phyloP scores from a whole-genome alignment of 176 grass and related monocot genomes.

The Luzula sylvatica region DNA sequence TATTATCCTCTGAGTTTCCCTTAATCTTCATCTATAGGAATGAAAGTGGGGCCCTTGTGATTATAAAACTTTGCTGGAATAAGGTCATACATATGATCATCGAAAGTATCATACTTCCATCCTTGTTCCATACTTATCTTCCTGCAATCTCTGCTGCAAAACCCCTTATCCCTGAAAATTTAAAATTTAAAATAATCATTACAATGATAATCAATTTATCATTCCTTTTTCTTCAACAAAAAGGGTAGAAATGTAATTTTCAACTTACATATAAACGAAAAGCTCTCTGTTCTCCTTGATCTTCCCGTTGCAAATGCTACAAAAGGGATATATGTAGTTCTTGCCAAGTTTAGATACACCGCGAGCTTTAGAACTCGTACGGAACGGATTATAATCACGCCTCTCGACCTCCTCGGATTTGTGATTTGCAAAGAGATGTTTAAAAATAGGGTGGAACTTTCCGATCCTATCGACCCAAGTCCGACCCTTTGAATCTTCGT shows the following conservation, averaged over 20 bases:
- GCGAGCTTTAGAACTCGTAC: too few relatives aligned
- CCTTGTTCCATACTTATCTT: conserved; percentile 59
- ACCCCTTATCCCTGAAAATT: conserved; percentile 43
- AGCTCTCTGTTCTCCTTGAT: conserved; percentile 47
- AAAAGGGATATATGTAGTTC: conserved; percentile 35
- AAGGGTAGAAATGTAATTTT: background rate
- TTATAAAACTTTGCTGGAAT: background rate
- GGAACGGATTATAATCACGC: too few relatives aligned
- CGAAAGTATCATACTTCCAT: conserved; percentile 30
- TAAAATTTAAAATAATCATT: conserved; percentile 1
- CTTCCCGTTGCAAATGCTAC: conserved; percentile 42
- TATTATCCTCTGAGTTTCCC: background rate
- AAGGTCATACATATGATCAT: background rate
- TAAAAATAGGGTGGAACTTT: conserved; percentile 42
- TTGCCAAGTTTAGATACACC: conserved; percentile 26
- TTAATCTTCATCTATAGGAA: conserved; percentile 13
- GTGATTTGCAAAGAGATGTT: conserved; percentile 42
- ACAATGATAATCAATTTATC: background rate
- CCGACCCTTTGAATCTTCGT: conserved; percentile 46
- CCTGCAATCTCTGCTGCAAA: conserved; percentile 62
- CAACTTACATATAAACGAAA: conserved; percentile 73
- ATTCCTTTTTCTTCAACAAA: background rate
- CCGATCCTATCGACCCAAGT: conserved; percentile 39
- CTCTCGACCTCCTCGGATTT: conserved; percentile 40
- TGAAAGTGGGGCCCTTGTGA: conserved; percentile 7